phyloP scores from a whole-genome alignment of 129 eudicot species.

The Rutidosis leptorrhynchoides region DNA sequence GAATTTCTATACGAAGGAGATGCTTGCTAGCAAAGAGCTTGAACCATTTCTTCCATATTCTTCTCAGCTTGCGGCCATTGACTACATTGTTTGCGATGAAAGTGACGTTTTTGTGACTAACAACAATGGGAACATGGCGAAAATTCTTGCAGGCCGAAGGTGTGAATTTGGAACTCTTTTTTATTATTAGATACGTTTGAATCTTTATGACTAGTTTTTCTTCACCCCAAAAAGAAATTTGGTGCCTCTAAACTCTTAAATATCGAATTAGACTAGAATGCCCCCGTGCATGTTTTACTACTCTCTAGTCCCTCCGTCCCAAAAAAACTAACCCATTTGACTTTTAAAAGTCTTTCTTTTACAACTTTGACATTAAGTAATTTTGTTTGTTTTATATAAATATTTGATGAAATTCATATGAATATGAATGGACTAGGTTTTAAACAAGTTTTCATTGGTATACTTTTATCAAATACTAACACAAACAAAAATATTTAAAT shows the following conservation, averaged over 20 bases:
- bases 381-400: too few relatives aligned
- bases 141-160: slow-evolving; percentile 96
- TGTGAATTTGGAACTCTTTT: slow-evolving; percentile 25
- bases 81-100: slow-evolving; percentile 88
- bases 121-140: slow-evolving; percentile 96
- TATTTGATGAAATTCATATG: too few relatives aligned
- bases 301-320: too few relatives aligned
- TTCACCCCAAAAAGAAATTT: background rate
- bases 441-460: too few relatives aligned
- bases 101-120: slow-evolving; percentile 92
- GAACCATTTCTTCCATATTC: slow-evolving; percentile 79
- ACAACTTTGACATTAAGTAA: too few relatives aligned
- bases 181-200: background rate
- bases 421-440: too few relatives aligned
- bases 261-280: background rate
- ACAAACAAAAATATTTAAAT: too few relatives aligned
- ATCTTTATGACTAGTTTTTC: background rate
- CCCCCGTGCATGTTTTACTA: background rate
- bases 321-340: too few relatives aligned
- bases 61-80: slow-evolving; percentile 90
- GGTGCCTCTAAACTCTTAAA: background rate
- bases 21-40: slow-evolving; percentile 70
- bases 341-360: too few relatives aligned
- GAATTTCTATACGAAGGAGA: slow-evolving; percentile 88
- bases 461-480: too few relatives aligned